phyloP scores from a whole-genome alignment of 1,139 yeast genomes.

The Saccharomyces hybrid region DNA sequence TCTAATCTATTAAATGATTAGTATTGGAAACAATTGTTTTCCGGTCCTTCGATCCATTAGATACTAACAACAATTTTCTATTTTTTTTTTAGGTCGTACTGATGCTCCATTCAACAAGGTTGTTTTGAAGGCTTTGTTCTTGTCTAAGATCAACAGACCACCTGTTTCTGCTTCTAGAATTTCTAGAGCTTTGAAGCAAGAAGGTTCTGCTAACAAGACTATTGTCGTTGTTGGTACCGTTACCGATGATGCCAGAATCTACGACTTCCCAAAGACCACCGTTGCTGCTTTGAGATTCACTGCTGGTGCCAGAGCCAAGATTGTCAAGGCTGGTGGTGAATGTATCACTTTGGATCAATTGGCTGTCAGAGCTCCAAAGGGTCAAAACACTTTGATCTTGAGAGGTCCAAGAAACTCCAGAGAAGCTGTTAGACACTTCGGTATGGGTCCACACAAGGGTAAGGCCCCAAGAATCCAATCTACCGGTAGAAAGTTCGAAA shows the following conservation, averaged over 20 bases:
- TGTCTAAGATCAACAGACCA: constrained; percentile 98
- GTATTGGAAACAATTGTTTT: constrained; percentile 4
- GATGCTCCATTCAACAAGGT: constrained; percentile 98
- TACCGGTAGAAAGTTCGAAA: constrained; percentile 98
- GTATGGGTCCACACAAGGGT: constrained; percentile 98
- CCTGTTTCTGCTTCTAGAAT: constrained; percentile 95
- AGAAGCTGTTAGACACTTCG: constrained; percentile 99
- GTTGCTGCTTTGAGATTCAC: constrained; percentile 99
- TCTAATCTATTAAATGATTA: constrained; percentile 8
- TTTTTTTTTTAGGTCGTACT: constrained; percentile 65
- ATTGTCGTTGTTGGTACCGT: constrained; percentile 98
- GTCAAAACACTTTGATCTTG: constrained; percentile 93
- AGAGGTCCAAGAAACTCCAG: constrained; percentile 99
- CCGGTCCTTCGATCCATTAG: constrained; percentile 10
- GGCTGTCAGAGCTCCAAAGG: constrained; percentile 98
- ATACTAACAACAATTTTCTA: constrained; percentile 18
- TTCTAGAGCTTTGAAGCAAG: constrained; percentile 69
- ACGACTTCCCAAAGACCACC: constrained; percentile 91
- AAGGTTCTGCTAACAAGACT: constrained; percentile 85
- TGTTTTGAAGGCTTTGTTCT: constrained; percentile 85
- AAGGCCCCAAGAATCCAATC: constrained; percentile 98
- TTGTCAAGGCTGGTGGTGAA: constrained; percentile 98
- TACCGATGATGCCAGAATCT: constrained; percentile 93
- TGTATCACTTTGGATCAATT: constrained; percentile 97
- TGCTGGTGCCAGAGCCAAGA: constrained; percentile 97